Base-by-base conservation (phyloP, 2,329 filamentous ascomycete genomes). In the Calonectria leucothoes region DNA sequence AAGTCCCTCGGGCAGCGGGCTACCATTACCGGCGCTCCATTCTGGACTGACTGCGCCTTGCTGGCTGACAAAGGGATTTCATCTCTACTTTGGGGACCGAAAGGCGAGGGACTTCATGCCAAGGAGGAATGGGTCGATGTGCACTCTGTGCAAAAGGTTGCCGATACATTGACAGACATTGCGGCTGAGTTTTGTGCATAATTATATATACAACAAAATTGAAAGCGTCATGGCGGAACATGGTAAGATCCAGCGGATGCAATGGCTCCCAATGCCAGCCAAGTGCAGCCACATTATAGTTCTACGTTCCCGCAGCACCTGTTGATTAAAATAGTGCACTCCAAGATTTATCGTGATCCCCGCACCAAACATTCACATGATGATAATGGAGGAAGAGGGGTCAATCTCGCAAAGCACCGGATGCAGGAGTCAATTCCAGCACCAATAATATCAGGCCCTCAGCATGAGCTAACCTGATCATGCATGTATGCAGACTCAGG, bases 1-100 rank as follows among this genome's bases (percentile, higher is more conserved):
- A 51, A 76, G 3, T 76, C 82, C 0, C 75, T 85, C 1, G 83
- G 82, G 0, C 69, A 45, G 10, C 68, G 81, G 0, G 79, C 82
- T 0, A 69, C 68, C 0, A 71, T 87, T 0, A 33, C 67, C 2
- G 83, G 82, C 8, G 83, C 78, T 0, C 77, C 84, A 0, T 89
- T 84, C 73, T 90, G 88, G 89, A 88, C 87, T 0, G 88, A 90
- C 76, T 87, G 85, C n/a, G 88, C 88, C 2, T 77, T 90, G 15
- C 74, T 90, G 0, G 81, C 83, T 0, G 82, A 85, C 23, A 81
- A 79, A 17, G 88, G 87, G 0, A 87, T 90, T 33, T 84, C 87
- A 0, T 80, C 84, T 0, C 79, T 90, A 20, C 81, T 90, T 1
- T 89, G 85, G 78, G 87, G 88, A 0, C 87, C 87, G 0, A 80